phyloP scores from a whole-genome alignment of 2,329 filamentous ascomycete genomes.

The Venturia aucupariae region DNA sequence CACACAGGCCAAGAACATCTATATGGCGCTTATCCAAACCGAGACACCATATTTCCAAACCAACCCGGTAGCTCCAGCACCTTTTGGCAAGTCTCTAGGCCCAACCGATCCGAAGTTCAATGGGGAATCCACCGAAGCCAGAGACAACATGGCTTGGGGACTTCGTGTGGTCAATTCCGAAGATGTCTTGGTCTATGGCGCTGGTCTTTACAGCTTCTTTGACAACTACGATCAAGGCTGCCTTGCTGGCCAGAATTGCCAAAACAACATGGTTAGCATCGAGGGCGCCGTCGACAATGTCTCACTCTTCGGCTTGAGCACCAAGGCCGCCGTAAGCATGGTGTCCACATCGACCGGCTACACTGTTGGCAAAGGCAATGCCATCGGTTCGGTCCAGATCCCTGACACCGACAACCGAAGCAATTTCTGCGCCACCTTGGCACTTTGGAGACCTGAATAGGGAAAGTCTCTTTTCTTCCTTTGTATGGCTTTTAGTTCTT shows the following conservation, averaged over 20 bases:
- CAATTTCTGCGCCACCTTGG: conserved; percentile 41
- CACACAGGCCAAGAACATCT: conserved; percentile 49
- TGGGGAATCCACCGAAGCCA: conserved; percentile 36
- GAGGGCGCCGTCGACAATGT: conserved; percentile 33
- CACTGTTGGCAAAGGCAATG: conserved; percentile 1
- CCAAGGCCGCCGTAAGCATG: conserved; percentile 43
- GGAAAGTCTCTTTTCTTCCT: background rate
- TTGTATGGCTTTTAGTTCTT: background rate
- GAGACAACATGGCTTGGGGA: conserved; percentile 38
- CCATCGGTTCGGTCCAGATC: conserved; percentile 20
- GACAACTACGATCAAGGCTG: conserved; percentile 46
- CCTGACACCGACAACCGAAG: conserved; percentile 37
- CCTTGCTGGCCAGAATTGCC: conserved; percentile 39
- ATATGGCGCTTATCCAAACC: conserved; percentile 56
- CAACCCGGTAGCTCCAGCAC: conserved; percentile 48
- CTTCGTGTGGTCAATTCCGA: conserved; percentile 32
- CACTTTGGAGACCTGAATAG: conserved; percentile 18
- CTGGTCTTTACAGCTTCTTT: conserved; percentile 51
- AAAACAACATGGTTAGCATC: conserved; percentile 40
- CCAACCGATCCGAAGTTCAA: conserved; percentile 34
- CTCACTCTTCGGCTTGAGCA: conserved; percentile 38
- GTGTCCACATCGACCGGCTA: conserved; percentile 24
- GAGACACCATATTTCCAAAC: conserved; percentile 66
- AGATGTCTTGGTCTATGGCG: conserved; percentile 37
- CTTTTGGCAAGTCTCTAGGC: conserved; percentile 41